Evolutionary conservation across 352 stramenopile species (phyloP).

Genomic region (Globisporangium perplexum): DNA sequence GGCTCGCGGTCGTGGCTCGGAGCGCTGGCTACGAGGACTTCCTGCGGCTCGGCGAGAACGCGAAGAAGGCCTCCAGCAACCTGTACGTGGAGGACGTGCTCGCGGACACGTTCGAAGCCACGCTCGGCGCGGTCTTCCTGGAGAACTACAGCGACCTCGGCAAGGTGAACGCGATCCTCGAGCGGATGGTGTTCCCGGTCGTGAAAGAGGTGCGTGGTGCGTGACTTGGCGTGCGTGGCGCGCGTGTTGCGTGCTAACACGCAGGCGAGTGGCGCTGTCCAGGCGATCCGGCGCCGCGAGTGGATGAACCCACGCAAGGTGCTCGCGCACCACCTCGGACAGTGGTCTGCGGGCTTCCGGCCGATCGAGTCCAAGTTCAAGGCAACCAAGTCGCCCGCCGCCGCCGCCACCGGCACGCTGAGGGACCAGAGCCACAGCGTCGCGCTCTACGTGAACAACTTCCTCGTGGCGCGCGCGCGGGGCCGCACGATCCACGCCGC

Average conservation of each 20-base stretch:
- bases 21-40: slow-evolving; percentile 64
- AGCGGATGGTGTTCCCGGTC: slow-evolving; percentile 55
- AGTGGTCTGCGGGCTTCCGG: slow-evolving; percentile 36
- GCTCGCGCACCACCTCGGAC: slow-evolving; percentile 50
- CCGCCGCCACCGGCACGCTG: slow-evolving; percentile 1
- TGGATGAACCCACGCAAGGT: slow-evolving; percentile 81
- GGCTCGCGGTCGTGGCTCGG: slow-evolving; percentile 53
- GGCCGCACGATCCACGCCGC: slow-evolving; percentile 65
- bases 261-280: not conserved
- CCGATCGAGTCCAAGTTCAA: slow-evolving; percentile 52
- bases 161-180: slow-evolving; percentile 59
- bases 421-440: slow-evolving; percentile 39
- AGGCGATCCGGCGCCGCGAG: slow-evolving; percentile 68
- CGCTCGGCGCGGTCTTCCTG: slow-evolving; percentile 69
- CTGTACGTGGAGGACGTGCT: slow-evolving; percentile 75
- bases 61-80: slow-evolving; percentile 41
- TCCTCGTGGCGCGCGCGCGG: slow-evolving; percentile 46
- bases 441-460: slow-evolving; percentile 63
- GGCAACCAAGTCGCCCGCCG: slow-evolving; percentile 19
- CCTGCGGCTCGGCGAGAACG: slow-evolving; percentile 58
- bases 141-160: slow-evolving; percentile 55
- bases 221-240: not conserved
- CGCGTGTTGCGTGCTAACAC: not conserved
- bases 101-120: slow-evolving; percentile 75
- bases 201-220: slow-evolving; percentile 44